Conservation (phyloP, 2,329 filamentous ascomycete genomes). For the Alternaria atra region DNA sequence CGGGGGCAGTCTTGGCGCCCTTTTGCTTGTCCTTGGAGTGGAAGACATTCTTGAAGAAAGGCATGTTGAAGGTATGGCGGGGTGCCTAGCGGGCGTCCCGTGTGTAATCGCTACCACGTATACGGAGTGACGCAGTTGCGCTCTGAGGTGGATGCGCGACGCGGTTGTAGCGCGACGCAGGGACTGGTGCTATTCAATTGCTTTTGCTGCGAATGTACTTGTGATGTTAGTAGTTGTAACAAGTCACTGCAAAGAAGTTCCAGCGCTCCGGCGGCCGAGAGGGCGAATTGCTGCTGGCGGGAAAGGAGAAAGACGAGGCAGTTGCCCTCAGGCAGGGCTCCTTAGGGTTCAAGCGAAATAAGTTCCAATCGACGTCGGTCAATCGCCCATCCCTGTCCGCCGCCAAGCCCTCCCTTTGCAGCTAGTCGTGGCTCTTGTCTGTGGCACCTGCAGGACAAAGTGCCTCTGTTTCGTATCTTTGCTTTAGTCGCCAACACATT, state of each 20-base stretch:
- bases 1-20: slow-evolving; percentile 39
- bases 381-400: slow-evolving; percentile 9
- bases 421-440: slow-evolving; percentile 2
- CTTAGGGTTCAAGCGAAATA: slow-evolving; percentile 33
- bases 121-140: slow-evolving; percentile 14
- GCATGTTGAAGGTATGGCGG: slow-evolving; percentile 38
- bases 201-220: slow-evolving; percentile 17
- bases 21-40: slow-evolving; percentile 47
- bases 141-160: slow-evolving; percentile 19
- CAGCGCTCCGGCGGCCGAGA: background rate
- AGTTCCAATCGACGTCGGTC: slow-evolving; percentile 21
- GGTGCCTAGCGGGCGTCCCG: slow-evolving; percentile 28
- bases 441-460: slow-evolving; percentile 4
- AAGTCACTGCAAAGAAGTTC: background rate
- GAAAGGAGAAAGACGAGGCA: slow-evolving; percentile 29
- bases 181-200: slow-evolving; percentile 22
- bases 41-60: slow-evolving; percentile 53
- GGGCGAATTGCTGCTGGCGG: slow-evolving; percentile 13
- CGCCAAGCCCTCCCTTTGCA: slow-evolving; percentile 13
- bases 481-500: slow-evolving; percentile 22
- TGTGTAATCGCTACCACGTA: slow-evolving; percentile 28
- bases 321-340: slow-evolving; percentile 23
- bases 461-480: slow-evolving; percentile 22
- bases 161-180: slow-evolving; percentile 28
- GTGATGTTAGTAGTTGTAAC: slow-evolving; percentile 5